phyloP scores from a whole-genome alignment of 1,139 yeast species.

The Zygoascus sp. region DNA sequence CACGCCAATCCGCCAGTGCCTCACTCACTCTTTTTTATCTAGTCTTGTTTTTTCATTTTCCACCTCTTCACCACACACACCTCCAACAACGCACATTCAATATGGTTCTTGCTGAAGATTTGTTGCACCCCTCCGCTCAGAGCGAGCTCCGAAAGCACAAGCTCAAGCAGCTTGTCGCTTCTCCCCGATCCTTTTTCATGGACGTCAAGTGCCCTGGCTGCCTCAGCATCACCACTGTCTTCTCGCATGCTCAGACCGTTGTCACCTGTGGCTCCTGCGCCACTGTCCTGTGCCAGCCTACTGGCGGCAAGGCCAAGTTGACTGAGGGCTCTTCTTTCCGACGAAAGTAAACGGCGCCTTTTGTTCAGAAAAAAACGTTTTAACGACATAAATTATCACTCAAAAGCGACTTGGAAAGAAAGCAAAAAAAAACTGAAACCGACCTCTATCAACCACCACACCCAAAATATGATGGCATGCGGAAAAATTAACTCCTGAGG shows the following conservation, averaged over 20 bases:
- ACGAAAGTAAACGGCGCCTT: slow-evolving; percentile 65
- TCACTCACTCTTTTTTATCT: slow-evolving; percentile 4
- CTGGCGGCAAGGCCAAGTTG: slow-evolving; percentile 99
- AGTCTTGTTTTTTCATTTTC: slow-evolving; percentile 1
- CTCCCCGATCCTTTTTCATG: slow-evolving; percentile 99
- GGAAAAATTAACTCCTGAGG: slow-evolving; percentile 4
- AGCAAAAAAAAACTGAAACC: slow-evolving; percentile 2
- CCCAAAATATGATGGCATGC: slow-evolving; percentile 8
- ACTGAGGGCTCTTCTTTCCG: slow-evolving; percentile 99
- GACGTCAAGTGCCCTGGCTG: slow-evolving; percentile 99
- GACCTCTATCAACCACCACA: no score
- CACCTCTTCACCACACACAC: slow-evolving; percentile 3
- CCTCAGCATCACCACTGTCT: slow-evolving; percentile 96
- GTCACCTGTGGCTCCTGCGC: slow-evolving; percentile 99
- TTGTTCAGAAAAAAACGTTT: neutral
- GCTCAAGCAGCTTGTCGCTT: slow-evolving; percentile 93
- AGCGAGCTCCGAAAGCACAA: slow-evolving; percentile 96
- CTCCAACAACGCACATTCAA: slow-evolving; percentile 11
- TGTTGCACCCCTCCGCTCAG: slow-evolving; percentile 95
- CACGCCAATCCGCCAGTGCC: neutral
- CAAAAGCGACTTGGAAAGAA: neutral
- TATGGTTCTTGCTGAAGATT: slow-evolving; percentile 93
- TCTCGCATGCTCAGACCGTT: slow-evolving; percentile 99
- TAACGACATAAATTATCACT: slow-evolving; percentile 3
- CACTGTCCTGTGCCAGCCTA: slow-evolving; percentile 96